Evolutionary conservation across 202 grass and related monocot species (phyloP).

Genomic region (Digitaria exilis): DNA sequence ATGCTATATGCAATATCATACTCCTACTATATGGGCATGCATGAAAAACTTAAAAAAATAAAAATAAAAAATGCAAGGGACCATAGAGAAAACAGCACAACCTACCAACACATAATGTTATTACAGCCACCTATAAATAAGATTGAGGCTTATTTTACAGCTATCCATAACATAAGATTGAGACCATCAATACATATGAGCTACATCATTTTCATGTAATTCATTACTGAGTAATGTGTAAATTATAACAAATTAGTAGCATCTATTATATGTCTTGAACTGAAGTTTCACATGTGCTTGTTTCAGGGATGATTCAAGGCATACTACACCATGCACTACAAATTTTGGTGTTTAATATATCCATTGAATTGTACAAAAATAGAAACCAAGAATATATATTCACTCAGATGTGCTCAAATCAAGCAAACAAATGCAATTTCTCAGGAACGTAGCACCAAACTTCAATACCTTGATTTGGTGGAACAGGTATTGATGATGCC

Average conservation of each 20-base stretch:
- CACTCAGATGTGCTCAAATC: slow-evolving; percentile 26
- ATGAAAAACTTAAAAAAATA: slow-evolving; percentile 1
- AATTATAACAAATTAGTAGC: neutral
- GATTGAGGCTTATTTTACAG: neutral
- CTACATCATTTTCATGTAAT: slow-evolving; percentile 3
- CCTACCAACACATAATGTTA: neutral
- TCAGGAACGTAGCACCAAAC: slow-evolving; percentile 31
- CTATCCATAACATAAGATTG: neutral
- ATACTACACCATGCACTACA: slow-evolving; percentile 8
- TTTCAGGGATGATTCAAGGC: slow-evolving; percentile 6
- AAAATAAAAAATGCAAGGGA: neutral
- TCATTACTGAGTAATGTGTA: neutral
- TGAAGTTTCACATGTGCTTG: neutral
- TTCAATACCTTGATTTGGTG: slow-evolving; percentile 77
- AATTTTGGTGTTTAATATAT: slow-evolving; percentile 11
- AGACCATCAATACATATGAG: slow-evolving; percentile 1
- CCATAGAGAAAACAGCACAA: slow-evolving; percentile 14
- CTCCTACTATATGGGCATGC: neutral
- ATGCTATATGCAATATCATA: neutral
- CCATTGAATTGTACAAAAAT: neutral
- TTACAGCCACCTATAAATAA: neutral
- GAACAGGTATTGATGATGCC: slow-evolving; percentile 72
- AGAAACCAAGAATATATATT: neutral
- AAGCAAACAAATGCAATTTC: neutral
- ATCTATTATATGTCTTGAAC: neutral